These are phyloP conservation scores for Podaxis sp. DNA, from an alignment of 768 basidiomycete genomes.

Conservation along the genomic window DNA sequence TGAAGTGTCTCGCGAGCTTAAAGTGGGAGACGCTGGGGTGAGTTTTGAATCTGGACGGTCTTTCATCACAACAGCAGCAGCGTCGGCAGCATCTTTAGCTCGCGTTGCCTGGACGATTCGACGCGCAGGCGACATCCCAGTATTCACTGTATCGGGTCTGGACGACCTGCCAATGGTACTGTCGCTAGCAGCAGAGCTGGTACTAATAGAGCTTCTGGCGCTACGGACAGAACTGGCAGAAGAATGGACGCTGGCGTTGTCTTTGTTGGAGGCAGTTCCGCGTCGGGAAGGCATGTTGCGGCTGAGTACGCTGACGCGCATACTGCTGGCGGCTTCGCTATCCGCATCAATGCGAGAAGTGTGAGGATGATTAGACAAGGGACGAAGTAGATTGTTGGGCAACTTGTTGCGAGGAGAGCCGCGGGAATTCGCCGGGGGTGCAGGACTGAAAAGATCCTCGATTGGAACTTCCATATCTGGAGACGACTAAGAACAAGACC, in stretches of 20 bases:
- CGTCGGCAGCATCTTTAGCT: constrained; percentile 19
- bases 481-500: not conserved
- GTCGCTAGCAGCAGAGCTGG: constrained; percentile 13
- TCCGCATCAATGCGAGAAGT: constrained; percentile 37
- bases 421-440: constrained; percentile 19
- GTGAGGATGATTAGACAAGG: constrained; percentile 29
- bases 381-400: constrained; percentile 22
- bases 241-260: constrained; percentile 5
- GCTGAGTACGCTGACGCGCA: constrained; percentile 44
- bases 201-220: not conserved
- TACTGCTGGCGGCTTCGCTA: constrained; percentile 40
- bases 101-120: constrained; percentile 25
- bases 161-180: constrained; percentile 12
- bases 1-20: constrained; percentile 14
- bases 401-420: constrained; percentile 15
- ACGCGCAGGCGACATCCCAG: constrained; percentile 28
- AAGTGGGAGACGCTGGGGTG: constrained; percentile 39
- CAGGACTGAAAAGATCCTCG: constrained; percentile 65
- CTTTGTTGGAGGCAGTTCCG: not conserved
- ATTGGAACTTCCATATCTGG: constrained; percentile 78
- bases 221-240: constrained; percentile 17
- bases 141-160: constrained; percentile 15
- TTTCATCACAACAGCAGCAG: constrained; percentile 20
- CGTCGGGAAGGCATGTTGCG: constrained; percentile 21
- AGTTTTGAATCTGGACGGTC: constrained; percentile 72